phyloP scores from a whole-genome alignment of 164 flowering plant species.

The Aristolochia contorta region DNA sequence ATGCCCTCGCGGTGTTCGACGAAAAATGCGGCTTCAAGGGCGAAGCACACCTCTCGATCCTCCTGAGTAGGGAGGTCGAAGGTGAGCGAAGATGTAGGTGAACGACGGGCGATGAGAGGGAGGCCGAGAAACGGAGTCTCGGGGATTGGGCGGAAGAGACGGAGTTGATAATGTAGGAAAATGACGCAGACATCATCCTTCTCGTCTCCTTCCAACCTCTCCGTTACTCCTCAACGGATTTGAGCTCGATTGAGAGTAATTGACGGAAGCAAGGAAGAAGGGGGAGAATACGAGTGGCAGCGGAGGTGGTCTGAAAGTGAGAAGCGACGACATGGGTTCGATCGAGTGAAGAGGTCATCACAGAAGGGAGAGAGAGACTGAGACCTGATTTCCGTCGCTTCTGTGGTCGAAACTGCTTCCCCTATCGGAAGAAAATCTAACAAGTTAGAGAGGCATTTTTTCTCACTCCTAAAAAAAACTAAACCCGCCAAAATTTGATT shows the following conservation, averaged over 20 bases:
- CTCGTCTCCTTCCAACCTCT: neutral
- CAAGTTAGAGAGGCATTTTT: neutral
- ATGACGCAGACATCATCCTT: neutral
- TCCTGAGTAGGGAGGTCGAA: neutral
- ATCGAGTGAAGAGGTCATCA: neutral
- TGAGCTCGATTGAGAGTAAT: neutral
- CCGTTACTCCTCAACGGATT: neutral
- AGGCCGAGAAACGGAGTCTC: neutral
- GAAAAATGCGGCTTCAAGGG: neutral
- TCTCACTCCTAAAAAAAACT: too few relatives aligned
- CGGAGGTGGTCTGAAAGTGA: neutral
- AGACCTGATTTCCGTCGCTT: neutral
- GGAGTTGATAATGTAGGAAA: neutral
- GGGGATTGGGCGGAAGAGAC: neutral
- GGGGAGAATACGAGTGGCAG: too few relatives aligned
- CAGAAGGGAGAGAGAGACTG: neutral
- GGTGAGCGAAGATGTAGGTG: neutral
- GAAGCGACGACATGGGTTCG: neutral
- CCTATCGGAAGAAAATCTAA: constrained; percentile 3
- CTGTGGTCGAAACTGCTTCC: constrained; percentile 7
- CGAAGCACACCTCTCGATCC: neutral
- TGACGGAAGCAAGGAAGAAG: too few relatives aligned
- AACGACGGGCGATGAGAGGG: neutral
- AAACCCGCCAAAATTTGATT: too few relatives aligned
- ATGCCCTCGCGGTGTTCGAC: constrained; percentile 13